Percentiles rank a stretch among this genome's conserved stretches.
Evolutionary conservation across 83 land plant species (phyloP).

Genomic region (Thuja plicata): DNA sequence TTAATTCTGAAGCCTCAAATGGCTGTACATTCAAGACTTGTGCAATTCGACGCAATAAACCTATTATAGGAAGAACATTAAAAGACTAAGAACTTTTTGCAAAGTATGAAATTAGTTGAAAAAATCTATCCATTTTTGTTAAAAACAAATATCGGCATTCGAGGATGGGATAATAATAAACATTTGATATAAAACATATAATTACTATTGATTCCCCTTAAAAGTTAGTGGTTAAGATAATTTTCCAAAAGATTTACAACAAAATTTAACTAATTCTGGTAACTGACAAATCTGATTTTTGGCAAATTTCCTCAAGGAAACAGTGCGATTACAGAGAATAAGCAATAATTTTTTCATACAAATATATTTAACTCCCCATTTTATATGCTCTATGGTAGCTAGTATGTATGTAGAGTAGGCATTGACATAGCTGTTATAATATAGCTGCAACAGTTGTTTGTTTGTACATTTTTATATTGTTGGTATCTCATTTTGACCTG

Average conservation of each 20-base stretch:
- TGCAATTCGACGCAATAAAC: constrained; percentile 16
- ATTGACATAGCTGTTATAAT: too few relatives aligned
- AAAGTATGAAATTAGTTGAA: not conserved
- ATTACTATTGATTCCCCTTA: not conserved
- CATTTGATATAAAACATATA: not conserved
- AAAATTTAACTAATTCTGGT: not conserved
- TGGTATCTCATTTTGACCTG: too few relatives aligned
- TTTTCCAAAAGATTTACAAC: not conserved
- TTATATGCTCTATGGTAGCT: too few relatives aligned
- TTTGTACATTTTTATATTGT: too few relatives aligned
- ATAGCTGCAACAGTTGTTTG: too few relatives aligned
- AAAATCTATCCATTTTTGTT: too few relatives aligned
- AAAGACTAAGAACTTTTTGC: not conserved
- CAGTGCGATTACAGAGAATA: not conserved
- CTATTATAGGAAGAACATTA: not conserved
- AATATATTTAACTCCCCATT: too few relatives aligned
- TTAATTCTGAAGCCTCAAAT: constrained; percentile 19
- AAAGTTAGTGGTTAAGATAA: not conserved
- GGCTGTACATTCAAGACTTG: constrained; percentile 10
- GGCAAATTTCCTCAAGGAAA: not conserved
- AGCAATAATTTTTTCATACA: not conserved
- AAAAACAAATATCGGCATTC: too few relatives aligned
- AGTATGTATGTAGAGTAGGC: too few relatives aligned
- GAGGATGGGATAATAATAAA: not conserved
- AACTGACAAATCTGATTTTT: not conserved